phyloP scores from a whole-genome alignment of 2,329 filamentous ascomycete species.

The Catunica adiposa region DNA sequence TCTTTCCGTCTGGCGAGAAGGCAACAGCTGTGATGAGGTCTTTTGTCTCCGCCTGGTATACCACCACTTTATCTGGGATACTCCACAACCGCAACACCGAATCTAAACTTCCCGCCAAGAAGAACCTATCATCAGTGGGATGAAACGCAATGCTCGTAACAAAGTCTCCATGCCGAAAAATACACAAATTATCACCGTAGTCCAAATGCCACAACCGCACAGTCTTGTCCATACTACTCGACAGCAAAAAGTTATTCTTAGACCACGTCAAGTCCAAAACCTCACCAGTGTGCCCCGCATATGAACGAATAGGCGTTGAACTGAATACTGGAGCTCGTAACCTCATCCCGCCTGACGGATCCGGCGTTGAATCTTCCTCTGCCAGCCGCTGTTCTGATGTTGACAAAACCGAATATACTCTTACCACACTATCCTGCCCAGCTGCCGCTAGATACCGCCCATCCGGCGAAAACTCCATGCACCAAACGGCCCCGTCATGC shows the following conservation, averaged over 20 bases:
- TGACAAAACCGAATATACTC: conserved; percentile 78
- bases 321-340: conserved; percentile 85
- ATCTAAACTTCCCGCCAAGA: conserved; percentile 83
- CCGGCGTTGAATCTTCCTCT: conserved; percentile 46
- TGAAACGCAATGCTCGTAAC: conserved; percentile 93
- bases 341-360: conserved; percentile 37
- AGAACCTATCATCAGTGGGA: conserved; percentile 88
- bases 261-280: conserved; percentile 92
- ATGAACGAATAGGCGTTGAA: conserved; percentile 61
- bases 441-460: conserved; percentile 84
- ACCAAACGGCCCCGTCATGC: conserved; percentile 59
- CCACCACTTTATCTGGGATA: conserved; percentile 89
- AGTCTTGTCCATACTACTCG: conserved; percentile 95
- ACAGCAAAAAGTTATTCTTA: conserved; percentile 95
- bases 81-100: conserved; percentile 83
- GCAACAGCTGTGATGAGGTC: conserved; percentile 90
- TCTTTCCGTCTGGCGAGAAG: conserved; percentile 83
- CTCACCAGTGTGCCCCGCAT: conserved; percentile 67
- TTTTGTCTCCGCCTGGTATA: conserved; percentile 57
- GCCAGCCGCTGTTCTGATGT: conserved; percentile 64
- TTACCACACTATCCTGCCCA: conserved; percentile 69
- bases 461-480: conserved; percentile 81
- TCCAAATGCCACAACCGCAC: conserved; percentile 87
- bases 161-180: conserved; percentile 87
- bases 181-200: conserved; percentile 71